A percentile compares a stretch with the other conserved stretches of the same genome.
These are phyloP conservation scores for Pinus taeda DNA, from an alignment of 75 land plant species.

Conservation along the genomic window DNA sequence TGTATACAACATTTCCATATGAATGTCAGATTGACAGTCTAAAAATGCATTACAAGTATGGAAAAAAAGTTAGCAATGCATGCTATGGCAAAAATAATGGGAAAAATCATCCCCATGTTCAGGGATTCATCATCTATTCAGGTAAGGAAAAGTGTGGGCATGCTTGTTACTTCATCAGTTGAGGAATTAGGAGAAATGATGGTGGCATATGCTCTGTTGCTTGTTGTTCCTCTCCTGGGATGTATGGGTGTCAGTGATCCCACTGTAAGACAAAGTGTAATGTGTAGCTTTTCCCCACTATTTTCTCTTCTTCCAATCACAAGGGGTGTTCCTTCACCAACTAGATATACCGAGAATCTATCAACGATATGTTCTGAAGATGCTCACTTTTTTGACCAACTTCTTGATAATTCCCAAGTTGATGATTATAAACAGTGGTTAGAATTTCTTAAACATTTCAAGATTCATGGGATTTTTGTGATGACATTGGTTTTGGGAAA, in stretches of 20 bases:
- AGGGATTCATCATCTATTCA: constrained; percentile 58
- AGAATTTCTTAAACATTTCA: too few species aligned
- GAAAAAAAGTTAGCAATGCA: constrained; percentile 61
- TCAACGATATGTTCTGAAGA: too few species aligned
- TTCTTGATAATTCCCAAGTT: too few species aligned
- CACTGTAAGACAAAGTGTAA: constrained; percentile 82
- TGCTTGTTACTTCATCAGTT: constrained; percentile 83
- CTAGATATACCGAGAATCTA: too few species aligned
- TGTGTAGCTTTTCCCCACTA: constrained; percentile 91
- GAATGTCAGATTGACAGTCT: constrained; percentile 78
- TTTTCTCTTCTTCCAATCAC: constrained; percentile 96
- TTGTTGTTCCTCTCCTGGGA: constrained; percentile 92
- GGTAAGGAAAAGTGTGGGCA: constrained; percentile 94
- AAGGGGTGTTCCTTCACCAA: constrained; percentile 29
- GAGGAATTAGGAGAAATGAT: constrained; percentile 79
- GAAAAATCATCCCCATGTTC: constrained; percentile 81
- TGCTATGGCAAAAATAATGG: constrained; percentile 76
- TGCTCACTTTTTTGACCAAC: too few species aligned
- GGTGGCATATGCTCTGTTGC: constrained; percentile 79
- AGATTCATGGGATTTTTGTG: too few species aligned
- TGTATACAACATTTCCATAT: constrained; percentile 88
- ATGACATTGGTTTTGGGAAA: too few species aligned
- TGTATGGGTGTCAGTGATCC: constrained; percentile 91
- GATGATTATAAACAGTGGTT: too few species aligned
- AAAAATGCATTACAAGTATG: constrained; percentile 87